Evolutionary conservation across 352 stramenopile species (phyloP).

Genomic region (Globisporangium apiculatum): DNA sequence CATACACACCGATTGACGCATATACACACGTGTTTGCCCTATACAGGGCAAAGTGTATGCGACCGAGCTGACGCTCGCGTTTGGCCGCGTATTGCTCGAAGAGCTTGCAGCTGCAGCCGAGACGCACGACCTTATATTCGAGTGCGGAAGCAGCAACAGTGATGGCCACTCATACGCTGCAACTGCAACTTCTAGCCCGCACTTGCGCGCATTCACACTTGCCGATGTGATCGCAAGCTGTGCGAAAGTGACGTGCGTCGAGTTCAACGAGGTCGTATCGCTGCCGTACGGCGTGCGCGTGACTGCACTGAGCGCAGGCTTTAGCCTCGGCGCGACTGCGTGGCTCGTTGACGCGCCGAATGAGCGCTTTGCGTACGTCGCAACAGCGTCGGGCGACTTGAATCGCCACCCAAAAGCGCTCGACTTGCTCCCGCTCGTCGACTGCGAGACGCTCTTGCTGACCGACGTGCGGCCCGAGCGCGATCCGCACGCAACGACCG

Average conservation of each 20-base stretch:
- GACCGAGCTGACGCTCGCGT: constrained; percentile 60
- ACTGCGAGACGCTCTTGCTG: constrained; percentile 74
- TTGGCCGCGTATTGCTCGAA: constrained; percentile 63
- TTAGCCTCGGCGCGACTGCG: constrained; percentile 55
- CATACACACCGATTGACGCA: background rate
- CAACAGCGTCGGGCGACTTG: constrained; percentile 69
- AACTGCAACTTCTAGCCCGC: background rate
- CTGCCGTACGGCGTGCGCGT: constrained; percentile 66
- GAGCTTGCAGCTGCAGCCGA: constrained; percentile 32
- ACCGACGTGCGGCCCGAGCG: constrained; percentile 72
- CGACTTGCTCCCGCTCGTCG: constrained; percentile 61
- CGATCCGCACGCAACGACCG: constrained; percentile 61
- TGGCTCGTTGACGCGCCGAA: constrained; percentile 70
- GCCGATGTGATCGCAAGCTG: constrained; percentile 40
- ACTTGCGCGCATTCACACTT: constrained; percentile 20
- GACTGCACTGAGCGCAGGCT: constrained; percentile 70
- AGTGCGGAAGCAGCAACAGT: constrained; percentile 3
- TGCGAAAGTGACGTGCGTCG: constrained; percentile 40
- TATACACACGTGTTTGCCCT: background rate
- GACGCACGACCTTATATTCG: constrained; percentile 7
- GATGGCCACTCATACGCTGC: no score
- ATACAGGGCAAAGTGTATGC: constrained; percentile 52
- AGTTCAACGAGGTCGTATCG: constrained; percentile 48
- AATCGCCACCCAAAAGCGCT: constrained; percentile 81
- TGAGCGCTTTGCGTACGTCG: constrained; percentile 68